Evolutionary conservation across 805 yeast genomes (phyloP).

Genomic region (Yarrowia bubula): DNA sequence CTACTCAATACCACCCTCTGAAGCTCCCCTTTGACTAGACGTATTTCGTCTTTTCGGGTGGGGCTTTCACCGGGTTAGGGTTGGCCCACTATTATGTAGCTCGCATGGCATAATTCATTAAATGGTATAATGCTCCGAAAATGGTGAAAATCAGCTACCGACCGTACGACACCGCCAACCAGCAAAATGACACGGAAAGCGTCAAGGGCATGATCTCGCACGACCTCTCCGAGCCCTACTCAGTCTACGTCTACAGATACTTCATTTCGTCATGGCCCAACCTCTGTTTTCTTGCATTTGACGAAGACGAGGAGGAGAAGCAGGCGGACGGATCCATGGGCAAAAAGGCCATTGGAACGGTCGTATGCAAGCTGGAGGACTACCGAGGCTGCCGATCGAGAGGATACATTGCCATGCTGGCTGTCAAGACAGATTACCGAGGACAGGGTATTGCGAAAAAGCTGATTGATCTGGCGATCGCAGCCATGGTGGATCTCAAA

Average conservation of each 20-base stretch:
- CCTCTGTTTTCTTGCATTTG: constrained; percentile 55
- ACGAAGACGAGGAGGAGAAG: constrained; percentile 37
- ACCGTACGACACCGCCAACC: constrained; percentile 31
- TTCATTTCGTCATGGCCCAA: constrained; percentile 91
- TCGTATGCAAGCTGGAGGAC: constrained; percentile 75
- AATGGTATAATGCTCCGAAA: background rate
- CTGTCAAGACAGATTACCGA: constrained; percentile 68
- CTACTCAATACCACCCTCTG: too few relatives aligned
- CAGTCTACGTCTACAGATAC: constrained; percentile 87
- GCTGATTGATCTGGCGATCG: constrained; percentile 61
- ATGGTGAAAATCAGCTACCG: constrained; percentile 30
- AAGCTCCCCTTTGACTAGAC: too few relatives aligned
- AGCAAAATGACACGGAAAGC: constrained; percentile 38
- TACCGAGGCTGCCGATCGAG: constrained; percentile 72
- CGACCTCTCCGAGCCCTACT: constrained; percentile 90
- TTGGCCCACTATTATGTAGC: too few relatives aligned
- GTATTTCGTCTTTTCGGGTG: too few relatives aligned
- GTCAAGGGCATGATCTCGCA: constrained; percentile 54
- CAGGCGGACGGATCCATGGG: constrained; percentile 24
- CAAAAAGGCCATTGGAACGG: constrained; percentile 59
- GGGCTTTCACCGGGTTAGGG: background rate
- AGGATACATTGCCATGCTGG: constrained; percentile 96
- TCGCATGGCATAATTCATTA: too few relatives aligned
- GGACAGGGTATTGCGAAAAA: constrained; percentile 80
- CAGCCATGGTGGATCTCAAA: constrained; percentile 57